Evolutionary conservation across 306 rosid genomes (phyloP), one percentile per base, ranked within the genome.

Genomic region (Prunus armeniaca): DNA sequence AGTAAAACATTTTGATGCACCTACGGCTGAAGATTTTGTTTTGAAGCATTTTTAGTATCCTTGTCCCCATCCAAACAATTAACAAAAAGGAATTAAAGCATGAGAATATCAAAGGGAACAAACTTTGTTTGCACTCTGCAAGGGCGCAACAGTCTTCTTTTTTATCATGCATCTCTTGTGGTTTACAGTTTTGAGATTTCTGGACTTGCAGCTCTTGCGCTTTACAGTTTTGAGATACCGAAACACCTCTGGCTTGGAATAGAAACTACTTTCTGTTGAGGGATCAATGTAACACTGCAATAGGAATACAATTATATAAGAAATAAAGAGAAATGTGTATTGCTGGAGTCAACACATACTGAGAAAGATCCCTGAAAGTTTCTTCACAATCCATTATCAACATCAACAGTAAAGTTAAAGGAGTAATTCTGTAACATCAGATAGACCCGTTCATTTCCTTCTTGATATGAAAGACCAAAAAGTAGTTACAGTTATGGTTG

Each of bases 221-320:
- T 84, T 85, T 47, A 72, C 58, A 54, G 87, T 79, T 72, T 84
- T 85, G 62, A 94, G 96, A 74, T 91, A 84, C 52, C 91, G 93
- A 45, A 90, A 78, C 28, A 94, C 97, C 83, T 87, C 90, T 47
- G 93, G 93, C 79, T 90, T 94, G 78, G 98, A 94, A 90, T 86
- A 94, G 85, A 90, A 94, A 81, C 73, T 94, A 85, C 56, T 41
- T 77, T 80, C 83, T 13, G 74, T 82, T 24, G 69, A 74, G n/a
- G 96, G 94, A 80, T 94, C 88, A 77, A 85, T 74, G 81, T 86
- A 94, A 82, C 90, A 86, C 98, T 91, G 87, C 82, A 87, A 81
- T 76, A 81, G 55, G 60, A 74, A 63, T 69, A 41, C 69, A 80
- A 47, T 45, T 66, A 67, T 47, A 57, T 58, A 46, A 75, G 52